phyloP scores from a whole-genome alignment of 75 land plant species.

The Selaginella tamariscina region DNA sequence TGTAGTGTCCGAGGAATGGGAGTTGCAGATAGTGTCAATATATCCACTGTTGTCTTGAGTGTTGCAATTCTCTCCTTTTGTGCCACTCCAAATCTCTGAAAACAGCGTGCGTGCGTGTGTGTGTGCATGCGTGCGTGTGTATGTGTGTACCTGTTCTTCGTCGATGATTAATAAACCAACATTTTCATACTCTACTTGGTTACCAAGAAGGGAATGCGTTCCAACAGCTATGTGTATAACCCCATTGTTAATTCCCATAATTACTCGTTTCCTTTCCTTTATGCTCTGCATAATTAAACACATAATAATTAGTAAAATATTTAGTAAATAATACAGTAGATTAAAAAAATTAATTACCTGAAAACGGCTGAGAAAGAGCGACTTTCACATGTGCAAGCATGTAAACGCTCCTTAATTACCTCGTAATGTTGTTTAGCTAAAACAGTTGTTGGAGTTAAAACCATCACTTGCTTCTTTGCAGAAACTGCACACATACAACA shows the following conservation, averaged over 20 bases:
- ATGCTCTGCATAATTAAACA: slow-evolving; percentile 50
- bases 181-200: slow-evolving; percentile 67
- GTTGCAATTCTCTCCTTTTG: slow-evolving; percentile 95
- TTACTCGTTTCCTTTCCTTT: slow-evolving; percentile 55
- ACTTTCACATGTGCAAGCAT: slow-evolving; percentile 47
- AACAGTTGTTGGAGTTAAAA: slow-evolving; percentile 95
- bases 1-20: slow-evolving; percentile 96
- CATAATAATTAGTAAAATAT: background rate
- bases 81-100: slow-evolving; percentile 93
- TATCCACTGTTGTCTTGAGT: slow-evolving; percentile 89
- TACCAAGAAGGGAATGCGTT: slow-evolving; percentile 87
- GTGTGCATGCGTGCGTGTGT: background rate
- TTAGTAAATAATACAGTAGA: background rate
- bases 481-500: too few species aligned
- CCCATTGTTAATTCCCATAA: slow-evolving; percentile 61
- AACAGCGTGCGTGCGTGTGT: background rate
- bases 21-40: slow-evolving; percentile 94
- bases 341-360: slow-evolving; percentile 40
- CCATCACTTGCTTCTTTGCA: slow-evolving; percentile 94
- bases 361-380: slow-evolving; percentile 85
- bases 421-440: slow-evolving; percentile 89
- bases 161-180: slow-evolving; percentile 90
- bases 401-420: slow-evolving; percentile 61
- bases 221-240: slow-evolving; percentile 71
- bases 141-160: slow-evolving; percentile 74